Evolutionary conservation across 768 basidiomycete genomes (phyloP).

Genomic region (Lactarius indigo): DNA sequence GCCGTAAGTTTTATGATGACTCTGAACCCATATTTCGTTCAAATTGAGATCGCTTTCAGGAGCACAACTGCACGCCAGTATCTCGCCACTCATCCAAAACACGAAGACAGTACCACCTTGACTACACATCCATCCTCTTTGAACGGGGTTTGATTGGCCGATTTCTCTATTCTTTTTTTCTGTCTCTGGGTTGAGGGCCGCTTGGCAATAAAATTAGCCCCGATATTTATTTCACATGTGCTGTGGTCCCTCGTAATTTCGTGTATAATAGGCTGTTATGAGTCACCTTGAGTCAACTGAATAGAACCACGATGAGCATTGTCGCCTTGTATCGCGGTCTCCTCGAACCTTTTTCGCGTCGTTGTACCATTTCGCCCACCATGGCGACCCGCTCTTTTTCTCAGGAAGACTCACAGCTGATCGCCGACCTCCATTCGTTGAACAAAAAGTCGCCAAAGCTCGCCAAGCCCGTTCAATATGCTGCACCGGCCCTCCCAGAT

Average conservation of each 20-base stretch:
- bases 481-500: constrained; percentile 52
- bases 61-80: constrained; percentile 4
- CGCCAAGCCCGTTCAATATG: constrained; percentile 54
- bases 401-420: constrained; percentile 55
- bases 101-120: background rate
- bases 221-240: background rate
- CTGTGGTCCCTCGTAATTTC: background rate
- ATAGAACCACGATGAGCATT: background rate
- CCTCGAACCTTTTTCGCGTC: background rate
- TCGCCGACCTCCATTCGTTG: constrained; percentile 49
- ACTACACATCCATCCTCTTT: background rate
- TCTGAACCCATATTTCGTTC: no score
- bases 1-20: constrained; percentile 39
- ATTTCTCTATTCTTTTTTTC: background rate
- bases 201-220: background rate
- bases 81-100: background rate
- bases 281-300: background rate
- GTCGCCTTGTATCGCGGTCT: background rate
- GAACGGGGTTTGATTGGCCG: background rate
- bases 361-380: background rate
- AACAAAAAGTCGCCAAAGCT: constrained; percentile 60
- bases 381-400: constrained; percentile 30
- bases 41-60: background rate
- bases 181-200: background rate
- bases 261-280: background rate